Evolutionary conservation across 768 basidiomycete species (phyloP), one percentile per base, ranked within the genome.

Genomic region (Kwoniella mangroviensis): DNA sequence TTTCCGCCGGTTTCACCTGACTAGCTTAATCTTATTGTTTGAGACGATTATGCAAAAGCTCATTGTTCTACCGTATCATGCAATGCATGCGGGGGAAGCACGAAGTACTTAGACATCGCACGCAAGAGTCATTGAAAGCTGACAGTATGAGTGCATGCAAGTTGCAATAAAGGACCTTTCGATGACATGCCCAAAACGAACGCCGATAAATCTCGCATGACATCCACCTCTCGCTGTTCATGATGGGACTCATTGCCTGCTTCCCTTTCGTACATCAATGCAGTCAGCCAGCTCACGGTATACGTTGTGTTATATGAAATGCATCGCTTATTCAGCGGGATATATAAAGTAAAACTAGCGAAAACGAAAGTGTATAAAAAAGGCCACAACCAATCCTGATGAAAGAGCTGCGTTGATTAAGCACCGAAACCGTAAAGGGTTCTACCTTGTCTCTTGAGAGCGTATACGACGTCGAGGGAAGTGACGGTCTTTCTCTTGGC

Each of bases 401-500:
- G 21, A 22, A 4, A 45, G 43, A 45, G 17, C 6, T 28, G 43
- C 59, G 51, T n/a, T 65, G 72, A 65, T 84, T 82, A 86, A 63
- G 84, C 83, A 70, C 86, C 86, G 84, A 87, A 88, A 79, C 87
- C 88, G 82, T 88, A 88, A 69, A 88, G 86, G 65, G 87, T 87
- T 72, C 87, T 84, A 60, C 87, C 87, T 63, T 87, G 87, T 67
- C 88, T 83, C 85, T 88, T 88, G 78, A 88, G 85, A 21, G 87
- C 88, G 82, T 88, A 88, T 70, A 88, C 87, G 68, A 88, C 88
- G 76, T 88, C 88, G 79, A 88, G 86, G n/a, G 87, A 87, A 17
- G 87, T 88, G 72, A 88, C 87, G 45, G 83, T 84, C 83, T 84
- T 84, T 61, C 83, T 71, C 82, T 84, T 98, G 51, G 94, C 94